Evolutionary conservation across 768 basidiomycete species (phyloP).

Genomic region (Calocera cornea): DNA sequence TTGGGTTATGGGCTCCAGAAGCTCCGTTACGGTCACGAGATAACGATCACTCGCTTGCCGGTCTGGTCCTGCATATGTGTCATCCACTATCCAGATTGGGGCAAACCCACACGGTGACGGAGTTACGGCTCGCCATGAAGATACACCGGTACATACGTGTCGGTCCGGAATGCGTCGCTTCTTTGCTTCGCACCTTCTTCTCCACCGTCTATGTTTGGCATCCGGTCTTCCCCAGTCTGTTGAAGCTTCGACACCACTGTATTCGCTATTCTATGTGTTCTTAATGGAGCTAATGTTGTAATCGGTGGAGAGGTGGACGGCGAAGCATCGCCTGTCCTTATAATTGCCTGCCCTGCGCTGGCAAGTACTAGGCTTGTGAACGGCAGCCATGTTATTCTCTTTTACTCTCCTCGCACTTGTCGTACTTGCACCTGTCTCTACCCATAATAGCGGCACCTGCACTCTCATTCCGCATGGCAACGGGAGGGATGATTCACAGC

Average conservation of each 20-base stretch:
- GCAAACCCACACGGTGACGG: too few relatives aligned
- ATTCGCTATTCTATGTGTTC: neutral
- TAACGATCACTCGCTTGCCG: too few relatives aligned
- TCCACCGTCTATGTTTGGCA: neutral
- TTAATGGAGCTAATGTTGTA: neutral
- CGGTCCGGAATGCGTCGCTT: neutral
- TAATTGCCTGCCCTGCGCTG: neutral
- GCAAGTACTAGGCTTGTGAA: neutral
- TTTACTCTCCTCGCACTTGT: neutral
- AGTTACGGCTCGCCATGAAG: too few relatives aligned
- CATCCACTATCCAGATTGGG: too few relatives aligned
- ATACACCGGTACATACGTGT: too few relatives aligned
- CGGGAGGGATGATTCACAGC: neutral
- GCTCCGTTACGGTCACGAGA: too few relatives aligned
- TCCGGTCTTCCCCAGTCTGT: neutral
- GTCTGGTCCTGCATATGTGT: too few relatives aligned
- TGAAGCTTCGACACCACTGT: neutral
- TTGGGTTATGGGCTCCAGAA: too few relatives aligned
- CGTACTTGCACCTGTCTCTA: neutral
- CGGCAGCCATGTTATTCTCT: neutral
- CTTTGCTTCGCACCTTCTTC: neutral
- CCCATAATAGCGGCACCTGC: neutral
- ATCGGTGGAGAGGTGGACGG: neutral
- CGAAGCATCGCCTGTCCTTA: neutral
- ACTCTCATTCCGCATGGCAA: neutral